Conservation (phyloP, 2,329 filamentous ascomycete genomes). For the Diaporthe sp. region DNA sequence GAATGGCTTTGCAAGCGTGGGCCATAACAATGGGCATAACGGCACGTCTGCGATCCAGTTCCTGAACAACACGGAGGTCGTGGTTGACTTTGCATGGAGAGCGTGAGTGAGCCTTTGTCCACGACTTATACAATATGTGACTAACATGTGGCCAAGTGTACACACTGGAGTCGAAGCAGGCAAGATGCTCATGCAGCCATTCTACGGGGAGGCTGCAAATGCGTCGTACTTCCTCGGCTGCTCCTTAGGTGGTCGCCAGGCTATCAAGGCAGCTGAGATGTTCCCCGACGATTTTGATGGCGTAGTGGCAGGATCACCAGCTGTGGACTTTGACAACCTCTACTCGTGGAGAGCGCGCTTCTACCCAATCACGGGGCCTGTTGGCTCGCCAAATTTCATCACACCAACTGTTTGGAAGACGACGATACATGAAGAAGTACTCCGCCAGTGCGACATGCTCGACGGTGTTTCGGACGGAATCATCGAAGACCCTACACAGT, state of each 20-base stretch:
- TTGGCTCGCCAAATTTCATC: slow-evolving; percentile 57
- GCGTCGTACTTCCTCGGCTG: slow-evolving; percentile 70
- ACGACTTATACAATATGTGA: neutral
- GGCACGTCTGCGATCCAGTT: slow-evolving; percentile 52
- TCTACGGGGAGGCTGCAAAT: slow-evolving; percentile 55
- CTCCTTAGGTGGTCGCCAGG: slow-evolving; percentile 71
- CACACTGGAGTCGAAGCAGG: slow-evolving; percentile 62
- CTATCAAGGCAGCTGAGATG: slow-evolving; percentile 63
- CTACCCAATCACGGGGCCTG: slow-evolving; percentile 52
- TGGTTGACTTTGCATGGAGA: slow-evolving; percentile 52
- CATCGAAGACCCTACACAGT: slow-evolving; percentile 40
- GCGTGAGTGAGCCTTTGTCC: slow-evolving; percentile 41
- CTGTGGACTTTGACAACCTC: slow-evolving; percentile 52
- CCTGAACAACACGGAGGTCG: slow-evolving; percentile 51
- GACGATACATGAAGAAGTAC: slow-evolving; percentile 51
- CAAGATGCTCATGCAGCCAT: slow-evolving; percentile 60
- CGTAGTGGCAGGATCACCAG: slow-evolving; percentile 63
- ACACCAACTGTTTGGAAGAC: slow-evolving; percentile 52
- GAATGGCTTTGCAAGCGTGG: slow-evolving; percentile 60
- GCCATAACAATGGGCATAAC: slow-evolving; percentile 65
- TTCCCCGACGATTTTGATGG: slow-evolving; percentile 71
- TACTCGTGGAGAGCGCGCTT: slow-evolving; percentile 56
- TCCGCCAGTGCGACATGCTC: slow-evolving; percentile 43
- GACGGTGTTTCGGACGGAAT: slow-evolving; percentile 42
- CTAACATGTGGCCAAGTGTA: slow-evolving; percentile 40